Conservation (phyloP, 2,329 filamentous ascomycete species). For the Cryphonectria carpinicola region DNA sequence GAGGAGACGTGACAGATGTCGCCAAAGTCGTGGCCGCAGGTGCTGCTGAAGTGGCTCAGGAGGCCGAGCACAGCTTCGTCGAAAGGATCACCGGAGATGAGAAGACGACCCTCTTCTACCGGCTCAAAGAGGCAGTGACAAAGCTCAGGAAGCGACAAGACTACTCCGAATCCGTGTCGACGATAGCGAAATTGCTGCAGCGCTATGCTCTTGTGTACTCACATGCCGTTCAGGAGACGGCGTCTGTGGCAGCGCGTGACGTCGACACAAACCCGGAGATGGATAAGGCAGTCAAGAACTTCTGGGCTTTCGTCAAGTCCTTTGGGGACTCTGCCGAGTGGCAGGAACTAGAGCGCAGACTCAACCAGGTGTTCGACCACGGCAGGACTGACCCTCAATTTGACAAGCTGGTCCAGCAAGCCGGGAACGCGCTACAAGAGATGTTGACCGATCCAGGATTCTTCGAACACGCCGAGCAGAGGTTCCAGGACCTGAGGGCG, state of each 20-base stretch:
- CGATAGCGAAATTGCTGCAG: conserved; percentile 73
- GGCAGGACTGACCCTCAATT: conserved; percentile 80
- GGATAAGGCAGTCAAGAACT: conserved; percentile 75
- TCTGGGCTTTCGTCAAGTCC: conserved; percentile 79
- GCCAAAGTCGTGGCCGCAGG: conserved; percentile 58
- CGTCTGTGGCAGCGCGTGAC: conserved; percentile 69
- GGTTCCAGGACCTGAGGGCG: conserved; percentile 54
- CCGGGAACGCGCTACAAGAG: conserved; percentile 75
- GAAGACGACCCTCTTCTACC: conserved; percentile 71
- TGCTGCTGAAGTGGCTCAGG: conserved; percentile 54
- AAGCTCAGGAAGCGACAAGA: conserved; percentile 77
- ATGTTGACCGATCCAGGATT: conserved; percentile 86
- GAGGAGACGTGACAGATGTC: conserved; percentile 59
- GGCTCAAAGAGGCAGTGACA: conserved; percentile 75
- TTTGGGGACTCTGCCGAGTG: conserved; percentile 78
- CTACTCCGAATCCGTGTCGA: conserved; percentile 86
- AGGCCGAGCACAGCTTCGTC: conserved; percentile 70
- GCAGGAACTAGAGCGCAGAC: conserved; percentile 71
- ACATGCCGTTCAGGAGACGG: conserved; percentile 68
- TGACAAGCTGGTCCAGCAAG: conserved; percentile 73
- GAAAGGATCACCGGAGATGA: conserved; percentile 76
- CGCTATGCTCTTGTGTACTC: conserved; percentile 81
- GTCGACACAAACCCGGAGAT: conserved; percentile 74
- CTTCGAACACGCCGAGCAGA: conserved; percentile 71
- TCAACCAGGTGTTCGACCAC: conserved; percentile 74